Evolutionary conservation across 2,329 filamentous ascomycete genomes (phyloP), one percentile per base, ranked within the genome.

Genomic region (Colletotrichum sp.): DNA sequence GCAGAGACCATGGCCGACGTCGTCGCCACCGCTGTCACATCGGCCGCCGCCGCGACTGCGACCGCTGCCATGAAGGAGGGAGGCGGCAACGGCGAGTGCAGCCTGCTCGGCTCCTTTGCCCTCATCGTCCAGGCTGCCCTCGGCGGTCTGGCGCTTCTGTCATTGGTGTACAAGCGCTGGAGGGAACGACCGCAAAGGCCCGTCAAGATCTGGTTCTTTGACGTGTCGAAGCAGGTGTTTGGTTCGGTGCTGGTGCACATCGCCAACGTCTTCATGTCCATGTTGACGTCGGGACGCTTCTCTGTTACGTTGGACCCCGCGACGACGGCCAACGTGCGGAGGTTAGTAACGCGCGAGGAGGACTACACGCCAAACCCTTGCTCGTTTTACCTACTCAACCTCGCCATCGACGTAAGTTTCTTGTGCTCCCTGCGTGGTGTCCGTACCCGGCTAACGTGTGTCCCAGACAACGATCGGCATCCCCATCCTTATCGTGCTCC

Each of bases 151-250:
- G 97, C 97, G 11, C 87, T 98, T 68, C 88, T 96, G 71, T 95
- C 96, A 1, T 90, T 99, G 65, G 96, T 98, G 9, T 98, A 92
- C 88, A 99, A 99, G 88, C 91, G 97, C 79, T 98, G 94, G 92
- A 92, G 95, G 78, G 97, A 99, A 86, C 91, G 95, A 73, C 96
- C 97, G 2, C 96, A 98, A 83, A 91, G 97, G 71, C 96, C 96
- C 1, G 82, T 98, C 82, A 98, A 98, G 89, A 96, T 99, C 79
- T 99, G 97, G 96, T 96, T 95, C 84, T 99, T 98, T 84, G 97
- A 99, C 83, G 97, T 93, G 28, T 98, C 95, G 36, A 99, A 99
- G 88, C 97, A 99, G 88, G 95, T 99, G 70, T 94, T 98, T 81
- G 97, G 97, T 27, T 98, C 96, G 34, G 93, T 96, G 61, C 90